Evolutionary conservation across 2,329 filamentous ascomycete genomes (phyloP).

Genomic region (Drechslerella stenobrocha): DNA sequence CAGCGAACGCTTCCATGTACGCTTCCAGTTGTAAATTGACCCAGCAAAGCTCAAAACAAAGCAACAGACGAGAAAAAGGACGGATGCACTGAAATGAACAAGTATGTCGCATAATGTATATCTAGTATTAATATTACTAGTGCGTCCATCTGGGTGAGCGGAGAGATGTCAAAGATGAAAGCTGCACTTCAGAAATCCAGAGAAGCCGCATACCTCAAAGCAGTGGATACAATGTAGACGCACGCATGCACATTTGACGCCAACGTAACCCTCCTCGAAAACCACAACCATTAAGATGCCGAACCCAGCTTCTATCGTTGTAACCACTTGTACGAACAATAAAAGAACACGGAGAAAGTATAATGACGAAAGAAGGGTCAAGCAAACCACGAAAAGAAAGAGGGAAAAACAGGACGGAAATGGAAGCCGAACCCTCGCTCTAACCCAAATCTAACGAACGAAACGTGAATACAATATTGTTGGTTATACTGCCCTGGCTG

Average conservation of each 20-base stretch:
- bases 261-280: constrained; percentile 22
- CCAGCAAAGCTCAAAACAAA: not conserved
- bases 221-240: constrained; percentile 16
- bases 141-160: constrained; percentile 10
- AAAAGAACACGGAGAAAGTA: constrained; percentile 7
- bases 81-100: constrained; percentile 8
- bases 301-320: constrained; percentile 34
- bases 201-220: not conserved
- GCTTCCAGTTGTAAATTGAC: not conserved
- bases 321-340: constrained; percentile 26
- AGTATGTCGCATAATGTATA: constrained; percentile 2
- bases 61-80: not conserved
- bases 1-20: constrained; percentile 10
- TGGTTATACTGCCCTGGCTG: constrained; percentile 35
- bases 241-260: constrained; percentile 28
- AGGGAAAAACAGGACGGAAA: constrained; percentile 8
- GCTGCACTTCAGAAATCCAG: constrained; percentile 25
- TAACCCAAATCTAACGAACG: constrained; percentile 44
- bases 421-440: constrained; percentile 23
- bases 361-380: constrained; percentile 3
- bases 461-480: constrained; percentile 41
- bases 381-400: not conserved
- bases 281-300: constrained; percentile 28
- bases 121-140: constrained; percentile 45
- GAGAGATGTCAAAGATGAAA: constrained; percentile 13